Conservation (phyloP, 192 early-diverging fungal species). For the Backusella parvicylindrica region DNA sequence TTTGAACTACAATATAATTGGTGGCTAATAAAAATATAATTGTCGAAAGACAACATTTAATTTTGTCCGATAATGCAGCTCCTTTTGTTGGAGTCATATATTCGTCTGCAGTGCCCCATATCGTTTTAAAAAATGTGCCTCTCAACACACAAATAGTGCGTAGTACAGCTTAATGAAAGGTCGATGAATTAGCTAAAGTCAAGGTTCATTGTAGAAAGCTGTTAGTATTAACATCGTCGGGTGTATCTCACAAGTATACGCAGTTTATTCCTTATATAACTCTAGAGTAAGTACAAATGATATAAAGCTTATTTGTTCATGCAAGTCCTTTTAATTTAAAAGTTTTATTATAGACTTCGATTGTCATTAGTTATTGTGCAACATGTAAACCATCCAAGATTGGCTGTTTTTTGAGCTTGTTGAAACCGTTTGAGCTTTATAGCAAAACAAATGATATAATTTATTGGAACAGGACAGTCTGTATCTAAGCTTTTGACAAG, state of each 20-base stretch:
- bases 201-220: neutral
- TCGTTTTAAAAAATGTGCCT: neutral
- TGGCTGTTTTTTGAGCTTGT: neutral
- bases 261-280: neutral
- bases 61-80: neutral
- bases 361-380: conserved; percentile 3
- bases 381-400: neutral
- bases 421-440: neutral
- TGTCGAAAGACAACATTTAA: too few species aligned
- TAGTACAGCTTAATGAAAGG: neutral
- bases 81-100: neutral
- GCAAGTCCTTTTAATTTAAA: conserved; percentile 5
- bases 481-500: neutral
- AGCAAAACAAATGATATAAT: neutral
- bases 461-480: neutral
- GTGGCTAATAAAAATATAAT: too few species aligned
- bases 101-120: neutral
- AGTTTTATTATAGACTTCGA: conserved; percentile 6
- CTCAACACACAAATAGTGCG: conserved; percentile 3
- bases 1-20: too few species aligned
- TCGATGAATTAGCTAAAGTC: neutral
- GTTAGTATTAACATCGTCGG: conserved; percentile 3
- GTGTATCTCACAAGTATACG: neutral
- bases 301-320: conserved; percentile 6
- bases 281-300: neutral